Conservation (phyloP, 768 basidiomycete genomes). For the Mycena haematopus region DNA sequence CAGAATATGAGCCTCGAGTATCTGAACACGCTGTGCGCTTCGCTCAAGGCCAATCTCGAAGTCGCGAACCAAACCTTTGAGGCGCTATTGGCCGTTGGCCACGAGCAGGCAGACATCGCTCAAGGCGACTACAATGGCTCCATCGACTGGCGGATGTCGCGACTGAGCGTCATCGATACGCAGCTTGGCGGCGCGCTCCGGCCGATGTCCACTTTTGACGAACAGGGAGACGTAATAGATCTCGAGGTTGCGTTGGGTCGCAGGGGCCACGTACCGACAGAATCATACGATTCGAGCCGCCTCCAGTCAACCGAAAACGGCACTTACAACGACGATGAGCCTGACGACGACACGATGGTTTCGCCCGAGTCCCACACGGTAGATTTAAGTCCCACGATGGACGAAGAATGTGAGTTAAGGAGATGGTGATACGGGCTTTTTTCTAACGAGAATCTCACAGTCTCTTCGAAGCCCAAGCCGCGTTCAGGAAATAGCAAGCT, state of each 20-base stretch:
- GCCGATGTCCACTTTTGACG: conserved; percentile 45
- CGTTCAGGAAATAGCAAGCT: conserved; percentile 59
- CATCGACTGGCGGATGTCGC: conserved; percentile 80
- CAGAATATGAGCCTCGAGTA: conserved; percentile 47
- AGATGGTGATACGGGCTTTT: not conserved
- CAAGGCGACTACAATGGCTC: conserved; percentile 76
- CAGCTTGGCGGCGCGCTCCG: conserved; percentile 50
- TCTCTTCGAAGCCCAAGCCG: conserved; percentile 37
- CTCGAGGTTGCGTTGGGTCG: conserved; percentile 56
- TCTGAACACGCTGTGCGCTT: conserved; percentile 55
- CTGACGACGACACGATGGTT: conserved; percentile 27
- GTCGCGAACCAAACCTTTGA: conserved; percentile 67
- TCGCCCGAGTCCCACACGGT: conserved; percentile 21
- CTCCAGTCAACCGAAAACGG: conserved; percentile 19
- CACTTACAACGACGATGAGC: conserved; percentile 22
- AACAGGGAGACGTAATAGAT: conserved; percentile 62
- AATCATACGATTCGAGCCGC: conserved; percentile 30
- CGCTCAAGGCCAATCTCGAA: conserved; percentile 62
- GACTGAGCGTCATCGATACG: conserved; percentile 64
- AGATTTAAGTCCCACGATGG: conserved; percentile 14
- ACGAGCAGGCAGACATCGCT: conserved; percentile 73
- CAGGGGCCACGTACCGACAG: conserved; percentile 37
- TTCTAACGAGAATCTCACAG: conserved; percentile 22
- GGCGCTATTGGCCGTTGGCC: conserved; percentile 64
- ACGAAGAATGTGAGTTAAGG: conserved; percentile 46